Evolutionary conservation across 768 basidiomycete genomes (phyloP).

Genomic region (Hydnomerulius pinastri): DNA sequence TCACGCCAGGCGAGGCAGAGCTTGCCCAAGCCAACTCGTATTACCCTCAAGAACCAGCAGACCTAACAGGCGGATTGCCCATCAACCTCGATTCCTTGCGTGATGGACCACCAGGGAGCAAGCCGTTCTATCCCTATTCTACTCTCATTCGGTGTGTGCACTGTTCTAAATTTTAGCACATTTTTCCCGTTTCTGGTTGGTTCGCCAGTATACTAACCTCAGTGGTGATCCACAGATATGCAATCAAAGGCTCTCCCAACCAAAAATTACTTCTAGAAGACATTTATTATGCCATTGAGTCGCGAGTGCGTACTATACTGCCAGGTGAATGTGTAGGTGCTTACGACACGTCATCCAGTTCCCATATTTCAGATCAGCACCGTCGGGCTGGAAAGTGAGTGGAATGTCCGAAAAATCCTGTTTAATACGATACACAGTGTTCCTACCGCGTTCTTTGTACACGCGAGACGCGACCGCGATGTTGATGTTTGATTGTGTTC

Average conservation of each 20-base stretch:
- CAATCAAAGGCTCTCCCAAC: conserved; percentile 89
- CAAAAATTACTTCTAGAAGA: conserved; percentile 85
- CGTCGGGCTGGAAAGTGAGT: conserved; percentile 90
- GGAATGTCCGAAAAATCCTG: background rate
- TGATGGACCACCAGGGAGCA: conserved; percentile 86
- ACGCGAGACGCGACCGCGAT: conserved; percentile 52
- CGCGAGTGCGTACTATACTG: conserved; percentile 58
- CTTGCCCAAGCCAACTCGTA: conserved; percentile 56
- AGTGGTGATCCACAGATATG: conserved; percentile 56
- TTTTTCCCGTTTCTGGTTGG: conserved; percentile 7
- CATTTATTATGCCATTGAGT: conserved; percentile 91
- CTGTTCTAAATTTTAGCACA: background rate
- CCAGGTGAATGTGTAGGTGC: background rate
- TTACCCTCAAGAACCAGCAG: conserved; percentile 75
- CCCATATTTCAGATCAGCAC: conserved; percentile 85
- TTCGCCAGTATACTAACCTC: conserved; percentile 3
- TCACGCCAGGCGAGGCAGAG: conserved; percentile 53
- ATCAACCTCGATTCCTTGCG: conserved; percentile 86
- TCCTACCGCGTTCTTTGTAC: conserved; percentile 7
- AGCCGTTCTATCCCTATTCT: conserved; percentile 90
- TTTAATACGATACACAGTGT: background rate
- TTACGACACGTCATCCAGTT: conserved; percentile 51
- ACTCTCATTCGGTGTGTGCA: conserved; percentile 79
- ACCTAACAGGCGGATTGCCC: conserved; percentile 81
- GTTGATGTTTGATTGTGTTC: conserved; percentile 63